Percentiles rank a stretch among this genome's conserved stretches.
These are phyloP conservation scores for Starmera quercuum DNA, from an alignment of 805 yeast species.

Conservation along the genomic window DNA sequence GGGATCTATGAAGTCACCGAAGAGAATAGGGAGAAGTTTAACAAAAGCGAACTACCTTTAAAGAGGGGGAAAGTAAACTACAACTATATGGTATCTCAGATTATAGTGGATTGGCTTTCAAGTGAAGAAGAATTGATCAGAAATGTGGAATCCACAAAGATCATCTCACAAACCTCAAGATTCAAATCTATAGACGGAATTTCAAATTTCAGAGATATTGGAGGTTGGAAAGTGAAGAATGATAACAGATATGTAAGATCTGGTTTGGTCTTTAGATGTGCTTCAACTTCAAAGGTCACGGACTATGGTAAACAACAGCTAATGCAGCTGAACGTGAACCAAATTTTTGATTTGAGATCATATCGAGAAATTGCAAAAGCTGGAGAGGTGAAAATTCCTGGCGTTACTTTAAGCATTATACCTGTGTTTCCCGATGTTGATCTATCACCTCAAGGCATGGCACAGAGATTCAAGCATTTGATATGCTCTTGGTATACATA, in stretches of 20 bases:
- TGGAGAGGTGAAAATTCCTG: slow-evolving; percentile 39
- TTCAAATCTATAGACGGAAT: slow-evolving; percentile 64
- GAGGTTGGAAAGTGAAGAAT: slow-evolving; percentile 51
- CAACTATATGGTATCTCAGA: slow-evolving; percentile 42
- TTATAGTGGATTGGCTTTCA: slow-evolving; percentile 39
- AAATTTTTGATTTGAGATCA: slow-evolving; percentile 64
- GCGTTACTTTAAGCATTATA: slow-evolving; percentile 39
- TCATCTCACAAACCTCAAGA: slow-evolving; percentile 37
- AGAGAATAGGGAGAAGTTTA: slow-evolving; percentile 20
- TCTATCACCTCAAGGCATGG: slow-evolving; percentile 59
- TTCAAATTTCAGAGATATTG: slow-evolving; percentile 69
- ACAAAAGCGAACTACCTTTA: slow-evolving; percentile 36
- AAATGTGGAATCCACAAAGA: slow-evolving; percentile 32
- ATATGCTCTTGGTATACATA: slow-evolving; percentile 57
- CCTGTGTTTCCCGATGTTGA: slow-evolving; percentile 51
- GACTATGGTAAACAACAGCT: slow-evolving; percentile 36
- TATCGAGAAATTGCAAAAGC: slow-evolving; percentile 40
- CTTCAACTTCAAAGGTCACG: slow-evolving; percentile 48
- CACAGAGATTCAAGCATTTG: slow-evolving; percentile 44
- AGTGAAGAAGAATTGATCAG: slow-evolving; percentile 44
- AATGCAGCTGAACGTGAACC: slow-evolving; percentile 35
- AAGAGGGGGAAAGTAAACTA: slow-evolving; percentile 47
- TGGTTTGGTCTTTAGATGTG: slow-evolving; percentile 54
- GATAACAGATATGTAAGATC: slow-evolving; percentile 38
- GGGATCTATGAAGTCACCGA: slow-evolving; percentile 37